phyloP scores from a whole-genome alignment of 192 early-diverging fungal genomes.

The Rhizophagus sp. region DNA sequence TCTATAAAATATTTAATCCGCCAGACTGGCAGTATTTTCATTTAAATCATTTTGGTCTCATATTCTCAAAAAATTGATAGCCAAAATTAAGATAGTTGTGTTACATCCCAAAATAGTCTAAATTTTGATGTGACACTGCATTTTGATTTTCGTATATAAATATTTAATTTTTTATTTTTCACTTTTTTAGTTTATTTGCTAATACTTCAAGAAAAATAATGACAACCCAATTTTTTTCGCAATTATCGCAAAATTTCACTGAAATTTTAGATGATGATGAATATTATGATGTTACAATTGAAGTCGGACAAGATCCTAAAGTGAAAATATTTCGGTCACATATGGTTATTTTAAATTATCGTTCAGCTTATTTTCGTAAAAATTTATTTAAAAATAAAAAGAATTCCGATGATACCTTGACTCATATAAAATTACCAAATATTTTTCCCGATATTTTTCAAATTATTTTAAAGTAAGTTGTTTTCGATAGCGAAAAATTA shows the following conservation, averaged over 20 bases:
- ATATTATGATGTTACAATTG: constrained; percentile 3
- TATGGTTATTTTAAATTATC: neutral
- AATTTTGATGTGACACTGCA: too few relatives aligned
- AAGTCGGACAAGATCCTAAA: constrained; percentile 1
- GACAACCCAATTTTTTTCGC: neutral
- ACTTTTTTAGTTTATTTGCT: too few relatives aligned
- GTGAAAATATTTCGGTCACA: neutral
- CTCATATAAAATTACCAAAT: neutral
- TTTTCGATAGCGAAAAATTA: neutral
- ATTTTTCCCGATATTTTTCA: neutral
- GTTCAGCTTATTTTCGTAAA: constrained; percentile 2
- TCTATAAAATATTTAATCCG: too few relatives aligned
- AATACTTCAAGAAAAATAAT: neutral
- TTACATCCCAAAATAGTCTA: too few relatives aligned
- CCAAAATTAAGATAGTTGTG: too few relatives aligned
- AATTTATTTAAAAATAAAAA: neutral
- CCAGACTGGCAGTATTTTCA: too few relatives aligned
- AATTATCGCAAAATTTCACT: neutral
- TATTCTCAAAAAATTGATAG: too few relatives aligned
- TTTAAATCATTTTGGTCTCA: too few relatives aligned
- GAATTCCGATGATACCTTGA: too few relatives aligned
- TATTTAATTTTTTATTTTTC: too few relatives aligned
- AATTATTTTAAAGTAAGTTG: constrained; percentile 1
- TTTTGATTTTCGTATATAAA: too few relatives aligned
- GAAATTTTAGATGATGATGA: constrained; percentile 8